phyloP scores from a whole-genome alignment of 345 rosid genomes.

The Eucalyptus erythrocorys region DNA sequence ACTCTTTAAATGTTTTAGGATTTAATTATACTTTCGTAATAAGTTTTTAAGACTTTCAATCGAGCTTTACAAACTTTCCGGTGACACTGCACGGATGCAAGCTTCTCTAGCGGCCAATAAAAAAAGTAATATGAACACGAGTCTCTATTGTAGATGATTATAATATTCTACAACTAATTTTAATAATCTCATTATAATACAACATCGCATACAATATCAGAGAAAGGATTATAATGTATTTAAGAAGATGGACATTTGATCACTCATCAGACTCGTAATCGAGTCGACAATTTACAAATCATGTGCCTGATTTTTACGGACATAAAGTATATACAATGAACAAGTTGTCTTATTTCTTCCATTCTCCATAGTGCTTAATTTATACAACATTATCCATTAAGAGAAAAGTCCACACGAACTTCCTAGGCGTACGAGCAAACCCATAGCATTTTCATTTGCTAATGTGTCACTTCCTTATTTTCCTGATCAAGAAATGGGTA shows the following conservation, averaged over 20 bases:
- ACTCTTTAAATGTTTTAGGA: too few species aligned
- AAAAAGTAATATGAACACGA: background rate
- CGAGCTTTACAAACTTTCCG: too few species aligned
- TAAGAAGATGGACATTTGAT: background rate
- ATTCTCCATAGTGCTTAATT: background rate
- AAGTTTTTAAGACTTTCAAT: too few species aligned
- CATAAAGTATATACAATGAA: background rate
- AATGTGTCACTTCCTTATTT: background rate
- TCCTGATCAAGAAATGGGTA: constrained; percentile 11
- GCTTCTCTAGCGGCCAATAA: too few species aligned
- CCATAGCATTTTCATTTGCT: background rate
- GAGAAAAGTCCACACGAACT: background rate
- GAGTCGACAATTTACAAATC: background rate
- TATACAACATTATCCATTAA: too few species aligned
- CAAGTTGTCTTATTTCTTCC: background rate
- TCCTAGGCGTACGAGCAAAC: background rate
- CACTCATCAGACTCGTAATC: background rate
- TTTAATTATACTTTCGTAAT: too few species aligned
- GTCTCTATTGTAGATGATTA: background rate
- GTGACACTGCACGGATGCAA: too few species aligned
- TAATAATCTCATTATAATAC: background rate
- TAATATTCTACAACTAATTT: background rate
- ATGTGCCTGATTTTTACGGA: background rate
- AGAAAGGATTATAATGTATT: background rate
- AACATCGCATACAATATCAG: background rate